Evolutionary conservation across 768 basidiomycete species (phyloP).

Genomic region (Sporobolomyces pararoseus): DNA sequence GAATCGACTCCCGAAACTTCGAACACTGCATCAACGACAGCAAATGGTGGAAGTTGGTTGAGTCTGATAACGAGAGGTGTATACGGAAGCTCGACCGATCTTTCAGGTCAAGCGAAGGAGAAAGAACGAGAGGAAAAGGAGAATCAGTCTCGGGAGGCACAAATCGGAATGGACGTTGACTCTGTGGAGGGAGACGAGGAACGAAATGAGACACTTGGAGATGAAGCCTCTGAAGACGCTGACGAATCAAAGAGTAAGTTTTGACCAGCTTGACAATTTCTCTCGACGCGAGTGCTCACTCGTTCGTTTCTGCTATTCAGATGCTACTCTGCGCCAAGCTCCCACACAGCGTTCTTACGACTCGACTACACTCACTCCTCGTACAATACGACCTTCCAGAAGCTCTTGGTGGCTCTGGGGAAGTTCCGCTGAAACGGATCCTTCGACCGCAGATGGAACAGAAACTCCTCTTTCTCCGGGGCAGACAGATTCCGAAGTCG

Average conservation of each 20-base stretch:
- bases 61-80: background rate
- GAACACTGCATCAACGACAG: background rate
- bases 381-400: slow-evolving; percentile 1
- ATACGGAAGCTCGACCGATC: background rate
- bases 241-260: background rate
- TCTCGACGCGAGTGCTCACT: background rate
- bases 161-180: background rate
- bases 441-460: background rate
- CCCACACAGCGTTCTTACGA: background rate
- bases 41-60: background rate
- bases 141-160: background rate
- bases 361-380: background rate
- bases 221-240: background rate
- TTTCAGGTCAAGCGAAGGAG: background rate
- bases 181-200: background rate
- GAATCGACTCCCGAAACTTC: background rate
- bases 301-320: background rate
- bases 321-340: slow-evolving; percentile 2
- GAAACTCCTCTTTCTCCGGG: background rate
- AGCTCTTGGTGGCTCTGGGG: slow-evolving; percentile 36
- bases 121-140: background rate
- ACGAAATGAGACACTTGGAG: background rate
- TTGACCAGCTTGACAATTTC: background rate
- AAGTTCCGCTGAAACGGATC: background rate
- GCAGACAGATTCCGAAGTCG: too few relatives aligned